These are phyloP conservation scores for Colletotrichum chlorophyti DNA, from an alignment of 2,329 filamentous ascomycete species.

Conservation along the genomic window DNA sequence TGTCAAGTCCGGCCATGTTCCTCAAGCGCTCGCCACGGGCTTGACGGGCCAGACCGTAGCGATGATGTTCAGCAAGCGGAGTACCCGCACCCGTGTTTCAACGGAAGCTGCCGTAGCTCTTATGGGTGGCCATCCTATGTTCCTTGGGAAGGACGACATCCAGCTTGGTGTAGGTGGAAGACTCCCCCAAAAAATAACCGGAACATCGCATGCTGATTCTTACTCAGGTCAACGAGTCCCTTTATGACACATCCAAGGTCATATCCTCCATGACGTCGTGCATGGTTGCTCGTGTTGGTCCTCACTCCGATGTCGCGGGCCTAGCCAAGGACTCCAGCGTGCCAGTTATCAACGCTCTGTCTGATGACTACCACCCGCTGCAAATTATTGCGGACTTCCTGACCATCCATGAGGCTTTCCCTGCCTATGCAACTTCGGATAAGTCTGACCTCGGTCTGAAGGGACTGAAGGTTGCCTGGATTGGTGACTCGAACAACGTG, in stretches of 20 bases:
- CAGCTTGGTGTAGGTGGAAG: slow-evolving; percentile 78
- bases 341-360: slow-evolving; percentile 87
- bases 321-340: slow-evolving; percentile 77
- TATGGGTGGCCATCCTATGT: slow-evolving; percentile 94
- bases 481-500: slow-evolving; percentile 97
- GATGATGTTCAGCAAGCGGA: slow-evolving; percentile 97
- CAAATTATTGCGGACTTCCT: slow-evolving; percentile 95
- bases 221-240: slow-evolving; percentile 81
- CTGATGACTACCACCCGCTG: slow-evolving; percentile 89
- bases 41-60: slow-evolving; percentile 83
- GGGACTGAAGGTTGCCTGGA: slow-evolving; percentile 91
- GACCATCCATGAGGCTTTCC: slow-evolving; percentile 83
- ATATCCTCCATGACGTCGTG: slow-evolving; percentile 93
- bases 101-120: slow-evolving; percentile 90
- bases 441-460: slow-evolving; percentile 68
- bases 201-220: slow-evolving; percentile 11
- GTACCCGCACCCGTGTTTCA: slow-evolving; percentile 90
- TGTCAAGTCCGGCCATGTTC: slow-evolving; percentile 73
- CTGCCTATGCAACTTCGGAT: slow-evolving; percentile 44
- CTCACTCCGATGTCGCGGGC: slow-evolving; percentile 75
- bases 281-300: slow-evolving; percentile 80
- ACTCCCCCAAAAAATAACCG: not conserved
- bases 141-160: slow-evolving; percentile 93
- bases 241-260: slow-evolving; percentile 90
- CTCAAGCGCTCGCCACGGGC: slow-evolving; percentile 63